Percentiles rank a stretch among this genome's conserved stretches.
phyloP scores from a whole-genome alignment of 176 grass and related monocot species.

The Pontederia crassipes region DNA sequence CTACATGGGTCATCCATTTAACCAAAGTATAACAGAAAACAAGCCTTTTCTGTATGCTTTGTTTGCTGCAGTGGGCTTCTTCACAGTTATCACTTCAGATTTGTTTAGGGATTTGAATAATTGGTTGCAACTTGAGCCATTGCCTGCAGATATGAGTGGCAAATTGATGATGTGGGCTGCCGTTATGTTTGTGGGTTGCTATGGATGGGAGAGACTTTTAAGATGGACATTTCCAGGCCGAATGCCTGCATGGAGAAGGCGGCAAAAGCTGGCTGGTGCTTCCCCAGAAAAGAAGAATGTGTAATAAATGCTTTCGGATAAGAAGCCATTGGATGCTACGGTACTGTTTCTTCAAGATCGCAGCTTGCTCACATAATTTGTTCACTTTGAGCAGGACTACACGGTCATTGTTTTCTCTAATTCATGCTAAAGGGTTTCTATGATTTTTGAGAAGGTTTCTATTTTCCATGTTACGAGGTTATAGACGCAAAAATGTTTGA shows the following conservation, averaged over 20 bases:
- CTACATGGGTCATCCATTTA: conserved; percentile 96
- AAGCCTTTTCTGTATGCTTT: conserved; percentile 88
- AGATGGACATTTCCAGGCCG: conserved; percentile 74
- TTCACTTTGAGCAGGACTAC: no score
- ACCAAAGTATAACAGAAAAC: conserved; percentile 91
- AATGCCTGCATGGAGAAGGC: conserved; percentile 80
- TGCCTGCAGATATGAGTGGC: conserved; percentile 78
- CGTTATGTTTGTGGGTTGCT: conserved; percentile 83
- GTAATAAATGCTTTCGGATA: conserved; percentile 8
- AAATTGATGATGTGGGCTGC: conserved; percentile 84
- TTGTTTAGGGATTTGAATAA: conserved; percentile 85
- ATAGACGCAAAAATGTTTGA: not conserved
- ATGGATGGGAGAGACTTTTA: conserved; percentile 82
- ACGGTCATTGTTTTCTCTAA: no score
- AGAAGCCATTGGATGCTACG: no score
- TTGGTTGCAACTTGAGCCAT: conserved; percentile 68
- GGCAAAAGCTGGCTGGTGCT: conserved; percentile 61
- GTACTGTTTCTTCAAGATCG: not conserved
- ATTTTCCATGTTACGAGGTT: not conserved
- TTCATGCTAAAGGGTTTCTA: no score
- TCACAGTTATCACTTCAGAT: conserved; percentile 84
- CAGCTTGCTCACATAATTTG: no score
- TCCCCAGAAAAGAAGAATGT: conserved; percentile 57
- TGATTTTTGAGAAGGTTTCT: not conserved
- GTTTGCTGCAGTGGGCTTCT: conserved; percentile 78